Base-by-base conservation (phyloP, 164 flowering plant species). In the Saururus chinensis region DNA sequence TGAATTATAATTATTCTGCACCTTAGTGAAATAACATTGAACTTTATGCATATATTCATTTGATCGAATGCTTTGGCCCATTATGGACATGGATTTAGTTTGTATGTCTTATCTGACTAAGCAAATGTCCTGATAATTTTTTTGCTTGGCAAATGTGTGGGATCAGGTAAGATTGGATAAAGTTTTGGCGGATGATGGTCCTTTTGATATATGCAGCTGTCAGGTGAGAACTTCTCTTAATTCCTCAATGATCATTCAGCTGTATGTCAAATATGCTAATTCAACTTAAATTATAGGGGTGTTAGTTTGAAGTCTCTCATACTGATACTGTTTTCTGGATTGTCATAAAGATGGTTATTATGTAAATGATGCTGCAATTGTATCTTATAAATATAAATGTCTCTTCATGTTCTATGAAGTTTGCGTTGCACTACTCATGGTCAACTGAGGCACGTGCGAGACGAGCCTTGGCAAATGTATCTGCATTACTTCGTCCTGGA, bases 381-480 rank as follows among this genome's bases (percentile, higher is more conserved):
- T n/a, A n/a, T 30, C 37, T 30, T 2, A 16, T 22, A 22, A 19
- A 37, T 16, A 40, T 25, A 41, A 53, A 25, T 59, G 55, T 71
- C 79, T 55, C 19, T 4, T 45, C 49, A 45, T 9, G 49, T 55
- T 54, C 21, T 23, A 9, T 55, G 76, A 82, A 92, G 98, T 92
- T 92, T 81, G 98, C 96, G 55, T 69, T 91, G 95, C 98, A 91
- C 72, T 91, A 91, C 68, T 92, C 98, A 4, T 92, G 96, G 98
- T 85, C 95, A 56, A 92, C 88, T 37, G 95, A 89, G 75, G 91
- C 87, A 65, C 97, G 95, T 65, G 99, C 99, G 56, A 73, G 97
- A 40, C 82, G 95, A 66, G 99, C 97, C 71, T 76, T 95, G 71
- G 92, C 91, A 58, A 95, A 91, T 76, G 82, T 91, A 53, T 88